Conservation (phyloP, 176 grass and related monocot species). For the Phyllostachys edulis region DNA sequence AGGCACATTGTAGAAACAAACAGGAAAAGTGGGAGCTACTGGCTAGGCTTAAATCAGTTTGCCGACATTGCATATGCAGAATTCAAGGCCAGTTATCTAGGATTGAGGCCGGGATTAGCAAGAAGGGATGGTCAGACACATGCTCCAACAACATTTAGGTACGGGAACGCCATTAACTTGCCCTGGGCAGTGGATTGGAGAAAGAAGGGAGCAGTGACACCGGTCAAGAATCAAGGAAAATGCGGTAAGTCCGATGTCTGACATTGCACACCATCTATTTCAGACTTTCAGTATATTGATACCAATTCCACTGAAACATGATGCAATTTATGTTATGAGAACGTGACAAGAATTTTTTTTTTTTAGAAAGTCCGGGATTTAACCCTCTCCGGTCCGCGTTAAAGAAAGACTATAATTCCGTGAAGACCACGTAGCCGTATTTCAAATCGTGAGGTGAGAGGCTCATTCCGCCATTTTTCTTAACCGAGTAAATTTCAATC, state of each 20-base stretch:
- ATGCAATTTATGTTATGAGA: background rate
- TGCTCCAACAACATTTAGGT: slow-evolving; percentile 30
- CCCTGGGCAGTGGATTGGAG: slow-evolving; percentile 77
- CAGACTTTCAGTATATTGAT: background rate
- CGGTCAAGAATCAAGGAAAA: slow-evolving; percentile 78
- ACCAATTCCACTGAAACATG: background rate
- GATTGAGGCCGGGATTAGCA: slow-evolving; percentile 25
- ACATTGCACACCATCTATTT: background rate
- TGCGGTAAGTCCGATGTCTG: slow-evolving; percentile 47
- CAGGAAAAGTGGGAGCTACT: slow-evolving; percentile 62
- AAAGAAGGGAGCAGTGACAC: slow-evolving; percentile 70
- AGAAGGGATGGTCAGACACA: background rate
- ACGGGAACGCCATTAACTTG: slow-evolving; percentile 38
- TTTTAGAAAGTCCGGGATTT: too few relatives aligned
- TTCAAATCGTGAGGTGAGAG: too few relatives aligned
- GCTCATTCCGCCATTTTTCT: too few relatives aligned
- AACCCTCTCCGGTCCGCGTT: too few relatives aligned
- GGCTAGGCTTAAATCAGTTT: slow-evolving; percentile 72
- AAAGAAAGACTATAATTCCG: too few relatives aligned
- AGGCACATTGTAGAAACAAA: slow-evolving; percentile 72
- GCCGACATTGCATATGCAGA: slow-evolving; percentile 71
- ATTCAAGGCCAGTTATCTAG: slow-evolving; percentile 64
- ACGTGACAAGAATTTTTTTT: background rate
- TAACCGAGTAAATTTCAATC: too few relatives aligned
- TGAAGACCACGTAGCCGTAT: too few relatives aligned